phyloP scores from a whole-genome alignment of 2,329 filamentous ascomycete genomes.

The Volutella citrinella region DNA sequence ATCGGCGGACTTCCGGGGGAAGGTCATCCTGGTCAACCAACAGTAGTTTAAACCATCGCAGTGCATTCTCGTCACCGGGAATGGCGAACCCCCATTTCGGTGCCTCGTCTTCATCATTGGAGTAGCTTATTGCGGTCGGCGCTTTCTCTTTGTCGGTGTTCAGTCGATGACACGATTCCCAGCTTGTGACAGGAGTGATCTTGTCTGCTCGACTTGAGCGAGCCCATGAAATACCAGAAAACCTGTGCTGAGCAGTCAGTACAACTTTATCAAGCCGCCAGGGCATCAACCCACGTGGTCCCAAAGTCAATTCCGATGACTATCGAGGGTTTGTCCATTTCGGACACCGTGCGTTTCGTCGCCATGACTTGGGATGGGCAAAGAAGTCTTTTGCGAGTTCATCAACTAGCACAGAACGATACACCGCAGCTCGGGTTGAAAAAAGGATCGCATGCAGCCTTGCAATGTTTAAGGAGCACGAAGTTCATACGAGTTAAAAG shows the following conservation, averaged over 20 bases:
- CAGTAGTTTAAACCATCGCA: slow-evolving; percentile 43
- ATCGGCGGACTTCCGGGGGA: slow-evolving; percentile 18
- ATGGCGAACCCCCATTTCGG: slow-evolving; percentile 33
- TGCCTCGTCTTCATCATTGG: not conserved
- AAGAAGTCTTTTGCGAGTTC: no score
- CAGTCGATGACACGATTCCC: slow-evolving; percentile 18
- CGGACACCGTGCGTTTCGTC: no score
- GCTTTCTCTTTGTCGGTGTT: slow-evolving; percentile 32
- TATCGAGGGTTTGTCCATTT: slow-evolving; percentile 16
- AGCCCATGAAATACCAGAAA: slow-evolving; percentile 41
- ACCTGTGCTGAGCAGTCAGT: slow-evolving; percentile 22
- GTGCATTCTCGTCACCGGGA: slow-evolving; percentile 15
- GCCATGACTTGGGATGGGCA: no score
- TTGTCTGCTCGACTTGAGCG: slow-evolving; percentile 20
- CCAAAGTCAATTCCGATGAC: slow-evolving; percentile 44
- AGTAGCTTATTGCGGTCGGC: slow-evolving; percentile 26
- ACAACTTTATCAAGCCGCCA: not conserved
- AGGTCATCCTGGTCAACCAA: slow-evolving; percentile 36
- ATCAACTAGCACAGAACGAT: no score
- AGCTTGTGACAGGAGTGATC: slow-evolving; percentile 31
- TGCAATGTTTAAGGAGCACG: no score
- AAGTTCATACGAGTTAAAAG: no score
- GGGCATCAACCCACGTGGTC: slow-evolving; percentile 36
- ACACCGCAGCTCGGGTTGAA: no score
- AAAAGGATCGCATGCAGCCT: no score